phyloP scores from a whole-genome alignment of 208 protist genomes.

The Trypanosoma vivax region DNA sequence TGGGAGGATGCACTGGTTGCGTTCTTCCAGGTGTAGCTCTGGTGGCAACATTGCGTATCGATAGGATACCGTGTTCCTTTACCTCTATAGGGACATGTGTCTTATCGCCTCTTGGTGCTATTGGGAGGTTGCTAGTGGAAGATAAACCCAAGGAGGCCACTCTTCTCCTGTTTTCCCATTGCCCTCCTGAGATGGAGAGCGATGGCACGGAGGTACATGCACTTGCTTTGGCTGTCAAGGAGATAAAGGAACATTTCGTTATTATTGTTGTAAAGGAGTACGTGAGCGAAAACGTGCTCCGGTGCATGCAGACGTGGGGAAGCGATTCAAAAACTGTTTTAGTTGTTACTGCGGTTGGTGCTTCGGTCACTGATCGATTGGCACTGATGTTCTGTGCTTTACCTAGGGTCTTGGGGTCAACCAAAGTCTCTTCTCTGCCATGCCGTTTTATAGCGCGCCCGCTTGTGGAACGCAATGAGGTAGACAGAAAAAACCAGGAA shows the following conservation, averaged over 20 bases:
- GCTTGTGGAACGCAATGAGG: background rate
- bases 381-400: slow-evolving; percentile 34
- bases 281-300: slow-evolving; percentile 22
- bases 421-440: background rate
- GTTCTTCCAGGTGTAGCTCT: slow-evolving; percentile 17
- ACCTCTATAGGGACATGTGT: slow-evolving; percentile 7
- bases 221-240: slow-evolving; percentile 6
- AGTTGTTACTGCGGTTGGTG: slow-evolving; percentile 37
- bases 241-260: slow-evolving; percentile 18
- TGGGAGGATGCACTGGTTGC: slow-evolving; percentile 6
- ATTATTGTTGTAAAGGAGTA: slow-evolving; percentile 39
- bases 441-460: background rate
- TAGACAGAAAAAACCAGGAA: background rate
- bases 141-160: slow-evolving; percentile 20
- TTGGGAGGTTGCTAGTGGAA: slow-evolving; percentile 5
- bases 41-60: background rate
- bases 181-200: slow-evolving; percentile 13
- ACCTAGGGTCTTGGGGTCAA: slow-evolving; percentile 22
- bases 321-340: slow-evolving; percentile 29
- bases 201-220: slow-evolving; percentile 1
- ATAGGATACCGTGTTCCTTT: background rate
- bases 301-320: slow-evolving; percentile 40
- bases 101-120: slow-evolving; percentile 3
- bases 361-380: slow-evolving; percentile 43
- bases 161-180: slow-evolving; percentile 35